Conservation (phyloP, 164 flowering plant species). For the Stephania yunnanensis region DNA sequence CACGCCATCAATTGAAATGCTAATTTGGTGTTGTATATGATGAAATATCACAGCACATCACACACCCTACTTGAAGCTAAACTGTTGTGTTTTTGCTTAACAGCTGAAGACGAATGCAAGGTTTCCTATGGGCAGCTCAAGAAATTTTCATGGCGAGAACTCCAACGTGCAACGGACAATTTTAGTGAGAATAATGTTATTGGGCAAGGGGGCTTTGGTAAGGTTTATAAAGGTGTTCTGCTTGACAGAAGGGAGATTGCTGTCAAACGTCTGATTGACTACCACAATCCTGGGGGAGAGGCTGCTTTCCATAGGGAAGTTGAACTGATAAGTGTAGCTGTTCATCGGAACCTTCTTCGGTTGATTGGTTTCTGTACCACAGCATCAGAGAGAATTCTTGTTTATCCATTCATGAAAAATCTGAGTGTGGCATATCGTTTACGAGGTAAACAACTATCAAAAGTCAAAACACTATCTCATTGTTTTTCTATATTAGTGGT, state of each 20-base stretch:
- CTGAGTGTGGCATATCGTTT: slow-evolving; percentile 50
- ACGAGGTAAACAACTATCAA: slow-evolving; percentile 27
- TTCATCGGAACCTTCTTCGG: slow-evolving; percentile 47
- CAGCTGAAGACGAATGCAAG: slow-evolving; percentile 51
- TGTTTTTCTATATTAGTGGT: background rate
- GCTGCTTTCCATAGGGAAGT: slow-evolving; percentile 53
- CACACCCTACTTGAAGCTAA: slow-evolving; percentile 8
- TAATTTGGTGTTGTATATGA: background rate
- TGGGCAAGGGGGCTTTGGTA: slow-evolving; percentile 63
- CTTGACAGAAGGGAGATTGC: slow-evolving; percentile 41
- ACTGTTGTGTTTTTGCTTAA: background rate
- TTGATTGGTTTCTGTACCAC: slow-evolving; percentile 50
- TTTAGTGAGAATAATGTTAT: slow-evolving; percentile 49
- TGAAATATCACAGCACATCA: slow-evolving; percentile 1
- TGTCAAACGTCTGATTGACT: slow-evolving; percentile 53
- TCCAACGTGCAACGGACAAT: slow-evolving; percentile 51
- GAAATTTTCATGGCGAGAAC: slow-evolving; percentile 49
- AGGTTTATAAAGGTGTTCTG: slow-evolving; percentile 47
- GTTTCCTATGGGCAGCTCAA: slow-evolving; percentile 44
- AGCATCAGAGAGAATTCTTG: slow-evolving; percentile 42
- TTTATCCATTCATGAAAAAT: slow-evolving; percentile 53
- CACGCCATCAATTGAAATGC: background rate
- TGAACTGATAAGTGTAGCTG: slow-evolving; percentile 48
- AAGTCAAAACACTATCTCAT: background rate
- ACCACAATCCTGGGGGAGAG: slow-evolving; percentile 48